Evolutionary conservation across 1,284 basidiomycete species (phyloP).

Genomic region (Melampsora larici-populina): DNA sequence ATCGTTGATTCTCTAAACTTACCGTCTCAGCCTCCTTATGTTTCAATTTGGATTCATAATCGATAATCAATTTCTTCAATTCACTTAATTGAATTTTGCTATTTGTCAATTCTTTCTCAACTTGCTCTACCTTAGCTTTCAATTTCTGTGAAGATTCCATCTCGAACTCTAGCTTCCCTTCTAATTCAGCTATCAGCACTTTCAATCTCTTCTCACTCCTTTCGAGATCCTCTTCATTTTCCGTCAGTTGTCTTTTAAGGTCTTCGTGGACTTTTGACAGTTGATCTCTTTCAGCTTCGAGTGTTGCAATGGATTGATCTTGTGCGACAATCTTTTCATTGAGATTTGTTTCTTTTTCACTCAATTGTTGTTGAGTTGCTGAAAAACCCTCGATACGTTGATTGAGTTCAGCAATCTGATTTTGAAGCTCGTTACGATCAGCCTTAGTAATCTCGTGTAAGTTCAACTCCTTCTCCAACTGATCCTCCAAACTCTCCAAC

Average conservation of each 20-base stretch:
- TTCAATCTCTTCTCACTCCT: conserved; percentile 76
- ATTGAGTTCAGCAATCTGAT: conserved; percentile 46
- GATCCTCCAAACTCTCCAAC: conserved; percentile 76
- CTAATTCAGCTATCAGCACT: conserved; percentile 65
- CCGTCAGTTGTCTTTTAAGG: conserved; percentile 66
- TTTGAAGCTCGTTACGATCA: conserved; percentile 50
- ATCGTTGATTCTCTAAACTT: conserved; percentile 63
- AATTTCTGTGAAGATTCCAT: conserved; percentile 57
- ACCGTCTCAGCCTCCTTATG: conserved; percentile 72
- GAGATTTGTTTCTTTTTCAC: conserved; percentile 41
- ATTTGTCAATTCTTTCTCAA: conserved; percentile 51
- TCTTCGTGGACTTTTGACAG: conserved; percentile 62
- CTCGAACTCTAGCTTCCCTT: conserved; percentile 69
- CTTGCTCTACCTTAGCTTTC: conserved; percentile 32
- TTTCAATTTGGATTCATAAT: conserved; percentile 73
- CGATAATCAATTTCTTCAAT: conserved; percentile 69
- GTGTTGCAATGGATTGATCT: conserved; percentile 43
- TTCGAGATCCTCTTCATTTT: conserved; percentile 74
- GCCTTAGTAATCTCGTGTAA: conserved; percentile 56
- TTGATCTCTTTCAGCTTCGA: conserved; percentile 45
- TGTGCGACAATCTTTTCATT: conserved; percentile 44
- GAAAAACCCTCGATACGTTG: conserved; percentile 46
- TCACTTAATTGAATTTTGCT: conserved; percentile 77
- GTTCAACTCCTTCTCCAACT: conserved; percentile 72
- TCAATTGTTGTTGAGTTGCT: conserved; percentile 43